A percentile compares a stretch with the other conserved stretches of the same genome.
Conservation (phyloP, 1,139 yeast genomes). For the Magnusiomyces fungicola region DNA sequence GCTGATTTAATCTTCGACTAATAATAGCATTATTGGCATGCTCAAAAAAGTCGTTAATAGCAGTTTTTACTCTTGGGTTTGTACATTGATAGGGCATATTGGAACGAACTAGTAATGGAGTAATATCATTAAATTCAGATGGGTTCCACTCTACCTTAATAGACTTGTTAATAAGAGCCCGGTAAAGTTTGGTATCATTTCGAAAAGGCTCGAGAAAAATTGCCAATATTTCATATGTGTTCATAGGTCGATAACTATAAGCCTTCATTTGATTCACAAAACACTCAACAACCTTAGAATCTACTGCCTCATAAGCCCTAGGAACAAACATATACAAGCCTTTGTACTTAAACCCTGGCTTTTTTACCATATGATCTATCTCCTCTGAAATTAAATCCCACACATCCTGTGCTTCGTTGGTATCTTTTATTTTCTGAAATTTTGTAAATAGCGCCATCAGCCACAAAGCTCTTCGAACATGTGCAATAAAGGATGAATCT, state of each 20-base stretch:
- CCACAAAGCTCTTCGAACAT: neutral
- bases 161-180: neutral
- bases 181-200: neutral
- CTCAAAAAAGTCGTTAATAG: too few relatives aligned
- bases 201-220: constrained; percentile 3
- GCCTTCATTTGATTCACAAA: constrained; percentile 2
- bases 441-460: neutral
- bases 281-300: neutral
- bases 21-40: too few relatives aligned
- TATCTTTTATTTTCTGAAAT: neutral
- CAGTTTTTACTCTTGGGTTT: too few relatives aligned
- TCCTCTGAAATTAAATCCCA: constrained; percentile 3
- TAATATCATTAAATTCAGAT: neutral
- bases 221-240: neutral
- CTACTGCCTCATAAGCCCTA: neutral
- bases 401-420: constrained; percentile 4
- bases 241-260: neutral
- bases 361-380: neutral
- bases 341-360: neutral
- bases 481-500: neutral
- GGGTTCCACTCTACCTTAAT: neutral
- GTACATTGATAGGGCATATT: constrained; percentile 4
- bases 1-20: too few relatives aligned
- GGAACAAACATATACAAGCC: constrained; percentile 1
- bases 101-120: neutral